phyloP scores from a whole-genome alignment of 2,329 filamentous ascomycete species.

The Lomentospora prolificans region DNA sequence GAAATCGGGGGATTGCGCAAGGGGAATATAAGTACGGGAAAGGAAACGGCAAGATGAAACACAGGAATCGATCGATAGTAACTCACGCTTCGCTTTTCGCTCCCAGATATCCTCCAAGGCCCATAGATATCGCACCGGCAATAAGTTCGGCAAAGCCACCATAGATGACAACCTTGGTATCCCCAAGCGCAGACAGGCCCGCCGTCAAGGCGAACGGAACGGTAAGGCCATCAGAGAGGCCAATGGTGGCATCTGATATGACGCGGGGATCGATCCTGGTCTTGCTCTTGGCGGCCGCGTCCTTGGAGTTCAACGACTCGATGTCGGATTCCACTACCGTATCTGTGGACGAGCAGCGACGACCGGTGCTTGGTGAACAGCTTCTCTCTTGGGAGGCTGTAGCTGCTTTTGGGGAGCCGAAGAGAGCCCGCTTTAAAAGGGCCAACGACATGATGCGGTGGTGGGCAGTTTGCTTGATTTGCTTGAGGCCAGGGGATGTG shows the following conservation, averaged over 20 bases:
- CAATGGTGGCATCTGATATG: conserved; percentile 44
- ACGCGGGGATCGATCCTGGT: conserved; percentile 14
- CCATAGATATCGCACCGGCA: conserved; percentile 69
- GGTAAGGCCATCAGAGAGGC: conserved; percentile 68
- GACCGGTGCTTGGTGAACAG: conserved; percentile 3
- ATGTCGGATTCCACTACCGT: conserved; percentile 12
- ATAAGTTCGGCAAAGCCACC: conserved; percentile 68
- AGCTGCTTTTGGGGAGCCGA: conserved; percentile 1
- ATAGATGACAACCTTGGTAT: conserved; percentile 57
- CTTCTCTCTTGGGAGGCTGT: conserved; percentile 4
- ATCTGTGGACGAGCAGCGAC: conserved; percentile 13
- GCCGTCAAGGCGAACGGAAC: conserved; percentile 73
- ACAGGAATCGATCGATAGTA: neutral
- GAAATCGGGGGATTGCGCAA: neutral
- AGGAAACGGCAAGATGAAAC: neutral
- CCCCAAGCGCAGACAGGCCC: conserved; percentile 56
- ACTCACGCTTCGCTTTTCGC: conserved; percentile 40
- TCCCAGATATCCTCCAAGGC: conserved; percentile 63
- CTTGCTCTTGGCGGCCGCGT: conserved; percentile 8
- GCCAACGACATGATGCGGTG: conserved; percentile 12
- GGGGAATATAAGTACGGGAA: neutral
- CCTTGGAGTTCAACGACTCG: conserved; percentile 9
- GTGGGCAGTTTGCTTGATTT: neutral
- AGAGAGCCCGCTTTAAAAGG: conserved; percentile 12
- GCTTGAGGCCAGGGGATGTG: neutral